phyloP scores from a whole-genome alignment of 2,329 filamentous ascomycete species.

The Phialocephala subalpina region DNA sequence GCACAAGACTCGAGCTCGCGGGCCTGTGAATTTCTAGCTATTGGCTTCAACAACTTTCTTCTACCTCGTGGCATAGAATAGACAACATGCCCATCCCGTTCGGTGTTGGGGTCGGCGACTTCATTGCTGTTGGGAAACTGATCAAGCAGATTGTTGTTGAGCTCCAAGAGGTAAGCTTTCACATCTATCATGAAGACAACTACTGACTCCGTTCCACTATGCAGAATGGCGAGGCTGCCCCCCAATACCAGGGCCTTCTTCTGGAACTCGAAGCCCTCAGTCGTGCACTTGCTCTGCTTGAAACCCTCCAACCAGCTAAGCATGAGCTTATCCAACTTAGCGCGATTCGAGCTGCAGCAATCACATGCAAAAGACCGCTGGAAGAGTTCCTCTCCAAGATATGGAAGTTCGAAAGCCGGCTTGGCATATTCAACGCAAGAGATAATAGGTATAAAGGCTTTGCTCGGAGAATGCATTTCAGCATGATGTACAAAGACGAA shows the following conservation, averaged over 20 bases:
- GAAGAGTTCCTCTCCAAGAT: conserved; percentile 18
- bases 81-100: conserved; percentile 18
- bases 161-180: conserved; percentile 13
- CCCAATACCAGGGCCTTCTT: conserved; percentile 13
- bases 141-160: conserved; percentile 13
- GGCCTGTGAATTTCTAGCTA: too few relatives aligned
- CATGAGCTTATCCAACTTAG: conserved; percentile 18
- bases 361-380: conserved; percentile 11
- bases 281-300: conserved; percentile 9
- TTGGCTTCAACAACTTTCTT: too few relatives aligned
- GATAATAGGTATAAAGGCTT: conserved; percentile 2
- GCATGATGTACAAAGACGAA: conserved; percentile 17
- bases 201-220: not conserved
- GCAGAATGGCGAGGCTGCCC: conserved; percentile 19
- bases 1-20: too few relatives aligned
- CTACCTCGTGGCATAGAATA: too few relatives aligned
- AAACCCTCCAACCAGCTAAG: not conserved
- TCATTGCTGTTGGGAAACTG: conserved; percentile 16
- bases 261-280: conserved; percentile 18
- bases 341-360: conserved; percentile 12
- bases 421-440: conserved; percentile 6
- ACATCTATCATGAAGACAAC: not conserved
- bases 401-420: conserved; percentile 10
- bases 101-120: conserved; percentile 18
- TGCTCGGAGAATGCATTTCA: conserved; percentile 15